Evolutionary conservation across 495 filamentous ascomycete genomes (phyloP), one percentile per base, ranked within the genome.

Genomic region (Trichoderma reesei): DNA sequence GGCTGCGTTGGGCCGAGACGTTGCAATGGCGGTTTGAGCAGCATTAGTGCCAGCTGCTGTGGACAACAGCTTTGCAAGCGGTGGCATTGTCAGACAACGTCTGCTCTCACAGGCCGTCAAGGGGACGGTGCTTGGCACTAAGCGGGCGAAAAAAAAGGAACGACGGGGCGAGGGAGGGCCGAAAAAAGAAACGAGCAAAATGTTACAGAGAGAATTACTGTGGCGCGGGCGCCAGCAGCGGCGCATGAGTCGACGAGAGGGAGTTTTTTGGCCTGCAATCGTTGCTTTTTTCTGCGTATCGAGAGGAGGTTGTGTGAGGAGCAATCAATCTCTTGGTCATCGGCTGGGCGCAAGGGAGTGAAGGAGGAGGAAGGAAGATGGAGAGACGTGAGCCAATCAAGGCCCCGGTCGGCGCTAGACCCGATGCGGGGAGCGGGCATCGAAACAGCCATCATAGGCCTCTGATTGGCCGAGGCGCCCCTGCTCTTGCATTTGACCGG

Each of bases 281-380:
- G 46, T 56, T 14, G 51, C 34, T 56, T 20, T 9, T 31, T 31
- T 33, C 9, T 33, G 3, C 37, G 4, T 39, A 10, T 39, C 37
- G 37, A n/a, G 51, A 56, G 51, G 51, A 56, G 51, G 51, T 56
- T 56, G 51, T n/a, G 51, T 56, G 31, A 56, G 51, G n/a, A 56
- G 51, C 51, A 39, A 5, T 31, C n/a, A n/a, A n/a, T n/a, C n/a
- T n/a, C n/a, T n/a, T n/a, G n/a, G n/a, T n/a, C n/a, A n/a, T n/a
- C n/a, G n/a, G n/a, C n/a, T 51, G 9, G n/a, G 20, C 20, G 51
- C 51, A 56, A 56, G 51, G 51, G 51, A 56, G 51, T 3, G 26
- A 34, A 33, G 18, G 51, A 13, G 18, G 8, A n/a, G n/a, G n/a
- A n/a, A n/a, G n/a, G n/a, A n/a, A n/a, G n/a, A n/a, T n/a, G n/a